Base-by-base conservation (phyloP, 169 alveolate genomes). In the Neospora caninum region DNA sequence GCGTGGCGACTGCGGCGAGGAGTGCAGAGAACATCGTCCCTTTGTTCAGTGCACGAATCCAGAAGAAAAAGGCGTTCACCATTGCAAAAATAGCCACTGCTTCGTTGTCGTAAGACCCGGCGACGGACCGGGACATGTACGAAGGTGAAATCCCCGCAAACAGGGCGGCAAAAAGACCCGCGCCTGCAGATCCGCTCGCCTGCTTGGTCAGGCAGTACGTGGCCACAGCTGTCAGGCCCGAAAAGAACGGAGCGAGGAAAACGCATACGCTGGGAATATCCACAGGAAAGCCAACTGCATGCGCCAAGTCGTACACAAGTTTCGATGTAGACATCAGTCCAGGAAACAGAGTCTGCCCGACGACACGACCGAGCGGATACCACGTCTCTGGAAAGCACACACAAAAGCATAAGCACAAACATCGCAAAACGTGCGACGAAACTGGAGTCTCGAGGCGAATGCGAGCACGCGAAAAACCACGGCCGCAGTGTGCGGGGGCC, bases 361-460 rank as follows among this genome's bases (percentile, higher is more conserved):
- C 98, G 82, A 97, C 98, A 93, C 99, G 97, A 27, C 99, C 99
- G 25, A 99, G 97, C 18, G 99, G 99, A 95, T 98, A 99, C 99
- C 99, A 99, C 88, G 99, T 97, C 78, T 97, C 98, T 49, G 98
- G 70, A 22, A 58, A n/a, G 49, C 84, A 73, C 80, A 73, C 84
- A 73, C 43, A 73, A n/a, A 69, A 22, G 27, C 80, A 22, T 7
- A 69, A 0, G 45, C 43, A 73, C 84, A 73, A 18, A 10, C 18
- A 69, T n/a, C n/a, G n/a, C 38, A 18, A 31, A 69, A 31, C 39
- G 38, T 0, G 80, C 80, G 31, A 27, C 38, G 36, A n/a, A 69
- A n/a, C 31, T 13, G 18, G 16, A n/a, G 31, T 69, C 0, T 69
- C n/a, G 80, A 69, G 38, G 38, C 58, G 58, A 49, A 49, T 0